Evolutionary conservation across 768 basidiomycete species (phyloP).

Genomic region (Auricularia sp.): DNA sequence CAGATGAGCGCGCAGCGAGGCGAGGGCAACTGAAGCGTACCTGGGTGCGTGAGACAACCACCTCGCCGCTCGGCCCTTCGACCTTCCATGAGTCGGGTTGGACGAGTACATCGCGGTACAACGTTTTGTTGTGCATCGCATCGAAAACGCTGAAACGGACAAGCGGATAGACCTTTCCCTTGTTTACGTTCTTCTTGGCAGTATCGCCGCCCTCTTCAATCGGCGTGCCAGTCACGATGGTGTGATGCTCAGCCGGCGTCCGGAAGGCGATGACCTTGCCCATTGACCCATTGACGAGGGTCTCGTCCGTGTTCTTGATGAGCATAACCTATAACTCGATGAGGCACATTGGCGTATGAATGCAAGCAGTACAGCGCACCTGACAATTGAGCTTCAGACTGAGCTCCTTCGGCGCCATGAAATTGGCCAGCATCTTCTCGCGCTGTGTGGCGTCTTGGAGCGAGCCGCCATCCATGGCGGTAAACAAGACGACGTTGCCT

Average conservation of each 20-base stretch:
- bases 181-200: constrained; percentile 25
- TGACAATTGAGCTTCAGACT: constrained; percentile 70
- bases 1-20: neutral
- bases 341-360: neutral
- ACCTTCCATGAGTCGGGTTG: constrained; percentile 74
- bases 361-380: constrained; percentile 19
- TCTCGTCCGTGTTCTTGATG: constrained; percentile 87
- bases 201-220: constrained; percentile 23
- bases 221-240: constrained; percentile 13
- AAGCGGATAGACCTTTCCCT: constrained; percentile 13
- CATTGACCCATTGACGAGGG: constrained; percentile 89
- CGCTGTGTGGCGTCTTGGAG: constrained; percentile 44
- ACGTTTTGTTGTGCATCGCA: constrained; percentile 36
- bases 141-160: constrained; percentile 59
- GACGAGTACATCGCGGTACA: constrained; percentile 42
- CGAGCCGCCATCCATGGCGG: constrained; percentile 53
- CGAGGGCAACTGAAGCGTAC: constrained; percentile 29
- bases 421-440: constrained; percentile 75
- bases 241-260: constrained; percentile 28
- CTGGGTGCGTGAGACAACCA: constrained; percentile 72
- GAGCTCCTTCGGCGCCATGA: constrained; percentile 77
- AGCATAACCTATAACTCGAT: constrained; percentile 56
- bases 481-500: constrained; percentile 43
- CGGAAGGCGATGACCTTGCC: constrained; percentile 73
- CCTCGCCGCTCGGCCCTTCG: constrained; percentile 76